phyloP scores from a whole-genome alignment of 129 eudicot genomes.

The Chrysanthemum makinoi region DNA sequence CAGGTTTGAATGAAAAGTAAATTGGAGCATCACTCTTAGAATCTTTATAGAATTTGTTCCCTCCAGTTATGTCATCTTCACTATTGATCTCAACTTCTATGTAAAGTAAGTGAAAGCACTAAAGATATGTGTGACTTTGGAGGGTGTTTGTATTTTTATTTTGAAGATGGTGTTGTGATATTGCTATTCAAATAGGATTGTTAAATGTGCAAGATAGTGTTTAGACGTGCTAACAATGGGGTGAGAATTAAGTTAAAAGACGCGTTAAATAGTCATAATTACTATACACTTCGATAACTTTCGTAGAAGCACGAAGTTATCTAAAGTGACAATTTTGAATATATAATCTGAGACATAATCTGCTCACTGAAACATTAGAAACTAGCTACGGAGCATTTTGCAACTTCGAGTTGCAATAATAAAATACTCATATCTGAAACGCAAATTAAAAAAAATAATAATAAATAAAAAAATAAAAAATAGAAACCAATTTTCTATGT shows the following conservation, averaged over 20 bases:
- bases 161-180: neutral
- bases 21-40: conserved; percentile 57
- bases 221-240: no score
- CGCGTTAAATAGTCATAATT: no score
- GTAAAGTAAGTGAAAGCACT: conserved; percentile 16
- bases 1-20: conserved; percentile 88
- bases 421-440: no score
- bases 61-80: conserved; percentile 38
- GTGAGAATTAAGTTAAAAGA: no score
- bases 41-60: conserved; percentile 58
- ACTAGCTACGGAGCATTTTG: neutral
- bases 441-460: no score
- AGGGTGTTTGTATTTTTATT: neutral
- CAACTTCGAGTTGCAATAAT: no score
- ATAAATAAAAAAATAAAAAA: no score
- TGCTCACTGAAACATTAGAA: neutral
- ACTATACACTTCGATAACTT: no score
- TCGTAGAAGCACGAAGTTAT: no score
- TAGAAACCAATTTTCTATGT: neutral
- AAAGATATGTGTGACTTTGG: no score
- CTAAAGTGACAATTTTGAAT: no score
- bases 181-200: neutral
- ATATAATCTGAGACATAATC: no score
- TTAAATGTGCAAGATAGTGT: neutral
- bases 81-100: conserved; percentile 24